phyloP scores from a whole-genome alignment of 1,284 basidiomycete species.

The Melampsora larici-populina region DNA sequence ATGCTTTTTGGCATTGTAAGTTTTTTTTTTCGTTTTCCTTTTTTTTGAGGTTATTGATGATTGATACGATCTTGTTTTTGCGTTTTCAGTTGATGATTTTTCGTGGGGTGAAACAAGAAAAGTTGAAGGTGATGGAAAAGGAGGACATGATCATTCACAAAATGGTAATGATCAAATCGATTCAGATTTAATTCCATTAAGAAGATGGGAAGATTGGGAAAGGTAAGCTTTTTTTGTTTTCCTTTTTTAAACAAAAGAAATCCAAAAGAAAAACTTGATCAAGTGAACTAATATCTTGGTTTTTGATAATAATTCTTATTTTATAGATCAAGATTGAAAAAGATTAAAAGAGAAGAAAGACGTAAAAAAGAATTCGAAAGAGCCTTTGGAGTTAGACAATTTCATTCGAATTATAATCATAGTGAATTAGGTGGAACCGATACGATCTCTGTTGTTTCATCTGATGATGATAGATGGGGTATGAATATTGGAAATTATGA shows the following conservation, averaged over 20 bases:
- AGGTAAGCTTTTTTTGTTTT: slow-evolving; percentile 75
- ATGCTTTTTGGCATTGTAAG: slow-evolving; percentile 89
- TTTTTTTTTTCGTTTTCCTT: not conserved
- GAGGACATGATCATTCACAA: slow-evolving; percentile 41
- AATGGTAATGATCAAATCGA: slow-evolving; percentile 58
- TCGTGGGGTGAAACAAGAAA: slow-evolving; percentile 99
- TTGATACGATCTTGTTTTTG: not conserved
- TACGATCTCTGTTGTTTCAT: slow-evolving; percentile 72
- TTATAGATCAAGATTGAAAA: slow-evolving; percentile 45
- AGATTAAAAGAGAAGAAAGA: too few relatives aligned
- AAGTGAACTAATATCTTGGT: too few relatives aligned
- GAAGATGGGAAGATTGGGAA: slow-evolving; percentile 99
- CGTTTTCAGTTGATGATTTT: slow-evolving; percentile 74
- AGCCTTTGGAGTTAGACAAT: slow-evolving; percentile 53
- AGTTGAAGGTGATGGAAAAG: slow-evolving; percentile 73
- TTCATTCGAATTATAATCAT: slow-evolving; percentile 46
- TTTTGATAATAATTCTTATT: slow-evolving; percentile 46
- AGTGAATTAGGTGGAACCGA: slow-evolving; percentile 55
- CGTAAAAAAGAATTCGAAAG: slow-evolving; percentile 65
- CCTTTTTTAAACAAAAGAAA: too few relatives aligned
- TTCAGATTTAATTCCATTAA: slow-evolving; percentile 78
- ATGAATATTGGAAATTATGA: slow-evolving; percentile 56
- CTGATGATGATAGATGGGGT: slow-evolving; percentile 74
- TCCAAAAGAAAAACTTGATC: too few relatives aligned
- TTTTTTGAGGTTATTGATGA: not conserved